Percentiles rank a stretch among this genome's conserved stretches.
phyloP scores from a whole-genome alignment of 805 yeast species.

The Hanseniaspora thailandica region DNA sequence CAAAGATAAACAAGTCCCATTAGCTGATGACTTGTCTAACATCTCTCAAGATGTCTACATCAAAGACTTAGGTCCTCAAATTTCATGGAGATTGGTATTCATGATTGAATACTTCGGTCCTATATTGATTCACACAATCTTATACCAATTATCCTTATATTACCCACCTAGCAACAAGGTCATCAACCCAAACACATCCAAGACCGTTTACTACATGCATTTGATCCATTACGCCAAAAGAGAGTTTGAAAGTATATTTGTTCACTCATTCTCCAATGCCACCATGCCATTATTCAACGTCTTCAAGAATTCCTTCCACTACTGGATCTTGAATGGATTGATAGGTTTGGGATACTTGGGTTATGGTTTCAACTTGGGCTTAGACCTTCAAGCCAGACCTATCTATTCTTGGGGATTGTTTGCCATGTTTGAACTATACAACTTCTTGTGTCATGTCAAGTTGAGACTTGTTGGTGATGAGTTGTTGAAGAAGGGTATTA shows the following conservation, averaged over 20 bases:
- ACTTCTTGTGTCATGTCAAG: constrained; percentile 57
- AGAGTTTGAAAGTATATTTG: constrained; percentile 72
- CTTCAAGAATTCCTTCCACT: constrained; percentile 81
- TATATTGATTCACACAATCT: constrained; percentile 59
- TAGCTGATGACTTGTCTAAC: constrained; percentile 28
- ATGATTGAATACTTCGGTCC: constrained; percentile 86
- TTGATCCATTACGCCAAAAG: constrained; percentile 74
- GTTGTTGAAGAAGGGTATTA: constrained; percentile 28
- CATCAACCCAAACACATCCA: constrained; percentile 24
- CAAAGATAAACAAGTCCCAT: constrained; percentile 27
- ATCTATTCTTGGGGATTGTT: constrained; percentile 34
- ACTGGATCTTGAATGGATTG: constrained; percentile 82
- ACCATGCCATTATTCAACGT: constrained; percentile 88
- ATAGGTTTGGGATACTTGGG: constrained; percentile 39
- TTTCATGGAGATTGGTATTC: constrained; percentile 86
- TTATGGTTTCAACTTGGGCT: constrained; percentile 33
- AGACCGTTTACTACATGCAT: constrained; percentile 35
- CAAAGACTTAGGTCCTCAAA: constrained; percentile 88
- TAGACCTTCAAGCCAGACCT: constrained; percentile 8
- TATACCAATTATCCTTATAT: constrained; percentile 31
- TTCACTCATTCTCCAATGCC: constrained; percentile 74
- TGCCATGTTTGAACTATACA: constrained; percentile 55
- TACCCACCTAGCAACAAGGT: neutral
- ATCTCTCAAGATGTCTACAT: constrained; percentile 37
- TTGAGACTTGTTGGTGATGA: constrained; percentile 41